Evolutionary conservation across 2,329 filamentous ascomycete genomes (phyloP).

Genomic region (Fusarium pilosicola): DNA sequence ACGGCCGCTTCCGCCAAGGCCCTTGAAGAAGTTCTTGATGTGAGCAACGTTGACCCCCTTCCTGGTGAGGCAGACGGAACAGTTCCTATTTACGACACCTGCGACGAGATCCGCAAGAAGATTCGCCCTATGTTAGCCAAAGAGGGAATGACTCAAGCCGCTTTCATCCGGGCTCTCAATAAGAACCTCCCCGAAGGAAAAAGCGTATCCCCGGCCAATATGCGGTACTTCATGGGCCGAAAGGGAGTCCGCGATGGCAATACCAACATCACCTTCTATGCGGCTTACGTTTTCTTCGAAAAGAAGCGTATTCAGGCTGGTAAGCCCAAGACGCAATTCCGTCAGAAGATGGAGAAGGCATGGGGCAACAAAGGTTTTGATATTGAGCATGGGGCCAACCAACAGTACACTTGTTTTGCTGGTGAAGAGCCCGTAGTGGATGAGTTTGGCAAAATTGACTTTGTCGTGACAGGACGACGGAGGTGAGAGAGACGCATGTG

Average conservation of each 20-base stretch:
- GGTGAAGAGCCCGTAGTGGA: conserved; percentile 23
- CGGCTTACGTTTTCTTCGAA: conserved; percentile 68
- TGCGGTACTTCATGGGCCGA: conserved; percentile 61
- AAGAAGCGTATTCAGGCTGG: conserved; percentile 62
- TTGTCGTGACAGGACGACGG: background rate
- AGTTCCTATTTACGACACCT: conserved; percentile 65
- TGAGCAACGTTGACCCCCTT: conserved; percentile 54
- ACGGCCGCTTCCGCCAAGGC: conserved; percentile 40
- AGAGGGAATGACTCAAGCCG: conserved; percentile 60
- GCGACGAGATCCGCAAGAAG: conserved; percentile 67
- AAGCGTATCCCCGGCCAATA: conserved; percentile 55
- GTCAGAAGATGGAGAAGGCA: conserved; percentile 61
- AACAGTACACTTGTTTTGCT: conserved; percentile 2
- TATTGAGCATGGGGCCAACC: conserved; percentile 26
- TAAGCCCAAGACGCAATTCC: conserved; percentile 62
- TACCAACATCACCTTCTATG: conserved; percentile 61
- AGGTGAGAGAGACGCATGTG: background rate
- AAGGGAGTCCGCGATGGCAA: conserved; percentile 60
- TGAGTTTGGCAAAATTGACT: conserved; percentile 35
- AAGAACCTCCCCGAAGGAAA: conserved; percentile 52
- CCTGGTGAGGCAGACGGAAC: conserved; percentile 57
- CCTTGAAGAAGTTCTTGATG: conserved; percentile 48
- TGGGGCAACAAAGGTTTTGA: conserved; percentile 44
- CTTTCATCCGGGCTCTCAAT: conserved; percentile 60
- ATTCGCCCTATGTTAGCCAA: conserved; percentile 59